These are phyloP conservation scores for Prinsepia uniflora DNA, from an alignment of 306 rosid species.

Conservation along the genomic window DNA sequence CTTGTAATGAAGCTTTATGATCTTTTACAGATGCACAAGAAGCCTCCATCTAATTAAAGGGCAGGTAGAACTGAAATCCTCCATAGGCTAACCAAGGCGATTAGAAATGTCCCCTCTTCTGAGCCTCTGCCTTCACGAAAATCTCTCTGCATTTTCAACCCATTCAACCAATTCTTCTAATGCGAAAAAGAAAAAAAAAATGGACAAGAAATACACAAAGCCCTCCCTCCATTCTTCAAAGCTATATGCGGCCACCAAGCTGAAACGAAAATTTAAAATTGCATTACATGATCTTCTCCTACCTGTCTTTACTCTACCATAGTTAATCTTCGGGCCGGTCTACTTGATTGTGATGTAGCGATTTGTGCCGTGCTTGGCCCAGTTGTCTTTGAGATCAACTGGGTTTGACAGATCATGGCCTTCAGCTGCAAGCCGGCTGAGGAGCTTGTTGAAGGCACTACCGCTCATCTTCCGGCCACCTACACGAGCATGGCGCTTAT, in stretches of 20 bases:
- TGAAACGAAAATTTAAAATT: neutral
- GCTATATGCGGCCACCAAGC: neutral
- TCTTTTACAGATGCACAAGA: neutral
- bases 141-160: neutral
- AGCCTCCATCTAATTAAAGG: neutral
- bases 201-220: neutral
- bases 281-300: slow-evolving; percentile 20
- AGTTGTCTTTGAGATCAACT: slow-evolving; percentile 86
- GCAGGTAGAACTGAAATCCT: neutral
- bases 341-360: slow-evolving; percentile 96
- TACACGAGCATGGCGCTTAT: slow-evolving; percentile 88
- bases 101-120: neutral
- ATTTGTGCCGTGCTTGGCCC: slow-evolving; percentile 99
- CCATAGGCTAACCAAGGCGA: neutral
- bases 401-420: slow-evolving; percentile 91
- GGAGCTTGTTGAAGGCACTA: slow-evolving; percentile 88
- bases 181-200: neutral
- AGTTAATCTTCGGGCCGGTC: neutral
- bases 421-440: slow-evolving; percentile 89
- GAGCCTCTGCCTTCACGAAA: neutral
- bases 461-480: slow-evolving; percentile 99
- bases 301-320: slow-evolving; percentile 13
- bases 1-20: neutral
- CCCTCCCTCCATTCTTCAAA: neutral
- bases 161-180: neutral